Conservation (phyloP, 2,329 filamentous ascomycete species). For the Drechslerella dactyloides region DNA sequence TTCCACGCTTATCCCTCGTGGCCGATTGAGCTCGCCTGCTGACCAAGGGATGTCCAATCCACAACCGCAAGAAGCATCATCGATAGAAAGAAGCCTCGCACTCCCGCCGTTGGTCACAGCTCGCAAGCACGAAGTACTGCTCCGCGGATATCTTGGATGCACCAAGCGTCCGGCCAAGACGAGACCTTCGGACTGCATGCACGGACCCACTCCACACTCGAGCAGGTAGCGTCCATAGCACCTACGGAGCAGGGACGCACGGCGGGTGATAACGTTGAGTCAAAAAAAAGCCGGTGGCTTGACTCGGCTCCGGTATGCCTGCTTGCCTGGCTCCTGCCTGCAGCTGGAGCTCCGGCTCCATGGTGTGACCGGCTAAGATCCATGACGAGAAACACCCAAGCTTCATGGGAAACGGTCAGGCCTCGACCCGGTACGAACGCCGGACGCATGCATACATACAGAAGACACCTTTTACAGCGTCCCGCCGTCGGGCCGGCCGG, state of each 20-base stretch:
- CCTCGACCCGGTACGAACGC: slow-evolving; percentile 13
- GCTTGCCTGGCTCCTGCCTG: not conserved
- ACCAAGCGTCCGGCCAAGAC: not conserved
- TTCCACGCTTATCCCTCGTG: too few species aligned
- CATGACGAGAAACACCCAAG: slow-evolving; percentile 26
- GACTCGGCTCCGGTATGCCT: slow-evolving; percentile 47
- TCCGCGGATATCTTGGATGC: too few species aligned
- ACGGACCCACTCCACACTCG: not conserved
- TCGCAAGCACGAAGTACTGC: too few species aligned
- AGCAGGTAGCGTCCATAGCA: not conserved
- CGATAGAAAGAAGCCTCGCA: too few species aligned
- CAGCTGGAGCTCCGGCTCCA: slow-evolving; percentile 49
- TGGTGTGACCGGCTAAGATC: slow-evolving; percentile 50
- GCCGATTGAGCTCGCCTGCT: too few species aligned
- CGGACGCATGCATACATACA: not conserved
- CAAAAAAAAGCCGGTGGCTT: slow-evolving; percentile 47
- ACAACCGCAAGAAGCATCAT: too few species aligned
- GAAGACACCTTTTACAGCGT: too few species aligned
- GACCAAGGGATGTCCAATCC: too few species aligned
- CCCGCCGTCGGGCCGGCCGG: too few species aligned
- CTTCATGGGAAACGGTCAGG: slow-evolving; percentile 34
- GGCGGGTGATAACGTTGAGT: not conserved
- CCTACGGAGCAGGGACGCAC: too few species aligned
- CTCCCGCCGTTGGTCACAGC: too few species aligned
- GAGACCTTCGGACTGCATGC: not conserved